Percentiles rank a stretch among this genome's conserved stretches.
phyloP scores from a whole-genome alignment of 805 yeast species.

The Ogataea wickerhamii region DNA sequence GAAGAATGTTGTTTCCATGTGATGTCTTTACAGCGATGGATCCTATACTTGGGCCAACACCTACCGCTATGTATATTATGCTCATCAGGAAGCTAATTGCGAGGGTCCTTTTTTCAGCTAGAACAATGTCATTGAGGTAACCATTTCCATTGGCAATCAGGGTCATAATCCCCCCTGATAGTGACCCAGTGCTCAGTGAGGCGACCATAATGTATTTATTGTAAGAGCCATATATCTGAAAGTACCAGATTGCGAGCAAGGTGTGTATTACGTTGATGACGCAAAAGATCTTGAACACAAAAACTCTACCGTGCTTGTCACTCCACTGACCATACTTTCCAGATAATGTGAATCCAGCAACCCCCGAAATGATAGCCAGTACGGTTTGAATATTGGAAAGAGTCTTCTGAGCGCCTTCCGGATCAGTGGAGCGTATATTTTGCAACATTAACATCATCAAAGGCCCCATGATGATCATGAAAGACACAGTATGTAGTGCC shows the following conservation, averaged over 20 bases:
- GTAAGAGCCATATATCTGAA: not conserved
- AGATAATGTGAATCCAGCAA: constrained; percentile 43
- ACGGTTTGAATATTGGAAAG: constrained; percentile 46
- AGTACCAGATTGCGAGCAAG: constrained; percentile 4
- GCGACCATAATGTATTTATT: constrained; percentile 32
- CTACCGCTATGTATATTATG: constrained; percentile 50
- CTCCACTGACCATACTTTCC: constrained; percentile 57
- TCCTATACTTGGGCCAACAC: constrained; percentile 46
- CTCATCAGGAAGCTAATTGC: constrained; percentile 55
- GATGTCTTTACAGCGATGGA: not conserved
- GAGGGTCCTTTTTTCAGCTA: constrained; percentile 50
- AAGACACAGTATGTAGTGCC: too few species aligned
- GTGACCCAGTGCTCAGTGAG: constrained; percentile 41
- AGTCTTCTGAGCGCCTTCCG: constrained; percentile 29
- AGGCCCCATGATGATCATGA: too few species aligned
- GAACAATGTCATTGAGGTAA: constrained; percentile 65
- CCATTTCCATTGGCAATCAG: constrained; percentile 53
- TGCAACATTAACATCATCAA: too few species aligned
- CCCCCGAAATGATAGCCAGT: constrained; percentile 35
- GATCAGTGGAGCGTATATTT: too few species aligned
- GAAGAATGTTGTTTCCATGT: not conserved
- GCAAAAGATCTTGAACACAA: constrained; percentile 33
- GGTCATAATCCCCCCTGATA: constrained; percentile 55
- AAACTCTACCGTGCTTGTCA: constrained; percentile 55
- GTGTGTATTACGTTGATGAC: constrained; percentile 6